Evolutionary conservation across 345 rosid species (phyloP).

Genomic region (Sonneratia caseolaris): DNA sequence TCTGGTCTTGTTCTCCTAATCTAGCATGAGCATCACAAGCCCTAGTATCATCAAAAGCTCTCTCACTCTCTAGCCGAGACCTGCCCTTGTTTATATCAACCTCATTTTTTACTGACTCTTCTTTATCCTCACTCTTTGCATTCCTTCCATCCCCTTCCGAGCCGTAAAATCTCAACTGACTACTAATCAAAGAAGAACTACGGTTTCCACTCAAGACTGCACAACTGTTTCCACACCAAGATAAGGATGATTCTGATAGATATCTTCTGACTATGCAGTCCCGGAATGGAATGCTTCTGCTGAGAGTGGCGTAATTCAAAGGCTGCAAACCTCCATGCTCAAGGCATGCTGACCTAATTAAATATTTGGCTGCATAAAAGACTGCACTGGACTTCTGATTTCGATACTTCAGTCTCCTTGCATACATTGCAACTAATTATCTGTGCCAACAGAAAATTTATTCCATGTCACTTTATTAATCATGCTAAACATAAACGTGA

Average conservation of each 20-base stretch:
- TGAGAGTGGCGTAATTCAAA: constrained; percentile 15
- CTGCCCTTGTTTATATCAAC: constrained; percentile 35
- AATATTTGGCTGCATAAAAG: constrained; percentile 37
- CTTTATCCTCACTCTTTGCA: constrained; percentile 56
- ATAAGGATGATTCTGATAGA: constrained; percentile 20
- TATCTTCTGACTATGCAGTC: constrained; percentile 28
- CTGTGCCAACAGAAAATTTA: constrained; percentile 15
- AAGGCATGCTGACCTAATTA: constrained; percentile 25
- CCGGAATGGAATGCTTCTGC: constrained; percentile 15
- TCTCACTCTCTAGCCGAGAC: constrained; percentile 22
- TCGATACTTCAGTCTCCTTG: constrained; percentile 45
- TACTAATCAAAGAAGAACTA: constrained; percentile 17
- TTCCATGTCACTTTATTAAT: background rate
- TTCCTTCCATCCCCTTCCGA: constrained; percentile 81
- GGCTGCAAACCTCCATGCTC: constrained; percentile 26
- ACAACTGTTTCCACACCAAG: constrained; percentile 14
- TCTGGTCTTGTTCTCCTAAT: constrained; percentile 88
- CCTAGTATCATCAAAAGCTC: constrained; percentile 21
- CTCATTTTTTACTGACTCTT: constrained; percentile 38
- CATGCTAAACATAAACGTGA: background rate
- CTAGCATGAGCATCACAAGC: constrained; percentile 52
- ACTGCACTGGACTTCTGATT: constrained; percentile 52
- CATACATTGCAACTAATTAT: constrained; percentile 47
- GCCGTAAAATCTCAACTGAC: constrained; percentile 50
- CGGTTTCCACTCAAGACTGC: constrained; percentile 13